Evolutionary conservation across 768 basidiomycete species (phyloP).

Genomic region (Naganishia randhawae): DNA sequence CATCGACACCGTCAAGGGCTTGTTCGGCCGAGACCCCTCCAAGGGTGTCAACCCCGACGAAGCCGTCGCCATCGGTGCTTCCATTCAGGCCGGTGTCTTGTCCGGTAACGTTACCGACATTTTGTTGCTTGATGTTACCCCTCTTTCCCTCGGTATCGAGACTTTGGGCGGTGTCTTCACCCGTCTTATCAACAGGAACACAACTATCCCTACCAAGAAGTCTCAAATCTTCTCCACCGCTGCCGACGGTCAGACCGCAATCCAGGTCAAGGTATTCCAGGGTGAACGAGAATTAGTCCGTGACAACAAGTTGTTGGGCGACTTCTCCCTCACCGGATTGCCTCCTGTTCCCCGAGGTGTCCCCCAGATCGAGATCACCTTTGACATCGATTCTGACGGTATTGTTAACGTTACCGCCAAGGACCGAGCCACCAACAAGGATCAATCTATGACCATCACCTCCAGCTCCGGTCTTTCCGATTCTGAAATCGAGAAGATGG

Average conservation of each 20-base stretch:
- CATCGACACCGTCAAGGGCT: constrained; percentile 81
- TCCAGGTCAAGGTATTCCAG: constrained; percentile 99
- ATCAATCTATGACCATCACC: constrained; percentile 70
- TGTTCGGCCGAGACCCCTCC: constrained; percentile 93
- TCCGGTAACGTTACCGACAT: constrained; percentile 96
- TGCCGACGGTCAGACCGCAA: constrained; percentile 97
- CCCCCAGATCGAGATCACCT: constrained; percentile 81
- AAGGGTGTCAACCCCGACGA: constrained; percentile 99
- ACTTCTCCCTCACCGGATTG: constrained; percentile 98
- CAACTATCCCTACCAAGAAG: constrained; percentile 99
- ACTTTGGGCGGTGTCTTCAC: constrained; percentile 99
- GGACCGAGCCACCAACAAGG: constrained; percentile 57
- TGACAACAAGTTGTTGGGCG: constrained; percentile 97
- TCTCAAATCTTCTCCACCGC: constrained; percentile 98
- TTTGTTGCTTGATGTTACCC: constrained; percentile 85
- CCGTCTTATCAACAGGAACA: constrained; percentile 95
- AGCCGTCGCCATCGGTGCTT: constrained; percentile 96
- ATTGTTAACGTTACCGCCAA: constrained; percentile 97
- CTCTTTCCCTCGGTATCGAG: constrained; percentile 87
- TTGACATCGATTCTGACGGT: constrained; percentile 80
- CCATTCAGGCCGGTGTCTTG: constrained; percentile 96
- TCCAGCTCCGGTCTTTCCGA: constrained; percentile 94
- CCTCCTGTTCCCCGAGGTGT: constrained; percentile 63
- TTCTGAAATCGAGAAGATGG: constrained; percentile 96
- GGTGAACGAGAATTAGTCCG: constrained; percentile 97